Conservation (phyloP, 371 early-diverging fungal species). For the Furculomyces boomerangus region DNA sequence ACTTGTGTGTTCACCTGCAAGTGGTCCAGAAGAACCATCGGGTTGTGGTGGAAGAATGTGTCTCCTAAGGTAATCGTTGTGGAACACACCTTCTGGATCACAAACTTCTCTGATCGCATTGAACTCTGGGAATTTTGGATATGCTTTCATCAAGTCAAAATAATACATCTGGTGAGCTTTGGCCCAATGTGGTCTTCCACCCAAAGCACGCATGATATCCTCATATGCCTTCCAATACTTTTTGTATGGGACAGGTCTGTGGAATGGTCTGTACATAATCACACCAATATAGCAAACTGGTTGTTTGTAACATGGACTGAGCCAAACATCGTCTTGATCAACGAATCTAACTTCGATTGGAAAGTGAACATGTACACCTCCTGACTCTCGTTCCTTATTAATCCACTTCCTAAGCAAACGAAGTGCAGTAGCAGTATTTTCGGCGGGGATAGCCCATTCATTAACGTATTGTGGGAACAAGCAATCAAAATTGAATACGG, state of each 20-base stretch:
- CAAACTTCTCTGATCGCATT: conserved; percentile 30
- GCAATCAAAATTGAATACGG: conserved; percentile 68
- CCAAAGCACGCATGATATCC: conserved; percentile 47
- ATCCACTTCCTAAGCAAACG: conserved; percentile 39
- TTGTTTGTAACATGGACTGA: conserved; percentile 52
- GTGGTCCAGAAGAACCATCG: background rate
- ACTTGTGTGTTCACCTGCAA: background rate
- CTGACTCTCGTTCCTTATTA: conserved; percentile 14
- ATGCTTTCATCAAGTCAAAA: conserved; percentile 31
- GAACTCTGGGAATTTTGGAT: conserved; percentile 47
- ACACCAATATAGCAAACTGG: conserved; percentile 67
- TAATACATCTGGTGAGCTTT: conserved; percentile 47
- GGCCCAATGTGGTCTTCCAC: conserved; percentile 77
- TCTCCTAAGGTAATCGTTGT: conserved; percentile 51
- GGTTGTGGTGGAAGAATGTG: conserved; percentile 30
- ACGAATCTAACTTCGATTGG: conserved; percentile 71
- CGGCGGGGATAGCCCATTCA: conserved; percentile 69
- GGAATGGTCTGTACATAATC: conserved; percentile 73
- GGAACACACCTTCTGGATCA: conserved; percentile 55
- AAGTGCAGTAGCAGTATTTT: conserved; percentile 39
- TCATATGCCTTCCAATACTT: conserved; percentile 61
- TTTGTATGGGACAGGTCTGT: conserved; percentile 46
- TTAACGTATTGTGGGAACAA: conserved; percentile 67
- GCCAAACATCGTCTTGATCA: conserved; percentile 49
- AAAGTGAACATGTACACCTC: conserved; percentile 36